phyloP scores from a whole-genome alignment of 129 eudicot species.

The Lonicera japonica region DNA sequence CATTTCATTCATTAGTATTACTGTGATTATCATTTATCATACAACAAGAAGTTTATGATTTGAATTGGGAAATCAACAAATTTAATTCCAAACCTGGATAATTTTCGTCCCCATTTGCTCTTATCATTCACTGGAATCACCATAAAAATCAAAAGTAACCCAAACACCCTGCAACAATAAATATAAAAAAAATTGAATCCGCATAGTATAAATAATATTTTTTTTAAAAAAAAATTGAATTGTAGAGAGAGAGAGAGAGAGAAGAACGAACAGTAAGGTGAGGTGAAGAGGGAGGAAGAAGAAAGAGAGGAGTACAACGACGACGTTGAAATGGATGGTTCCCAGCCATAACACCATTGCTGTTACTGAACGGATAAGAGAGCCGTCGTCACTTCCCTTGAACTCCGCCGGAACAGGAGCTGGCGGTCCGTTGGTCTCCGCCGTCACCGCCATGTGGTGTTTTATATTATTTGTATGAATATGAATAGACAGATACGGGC shows the following conservation, averaged over 20 bases:
- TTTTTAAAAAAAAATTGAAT: too few relatives aligned
- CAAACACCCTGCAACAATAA: conserved; percentile 50
- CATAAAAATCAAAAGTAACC: conserved; percentile 53
- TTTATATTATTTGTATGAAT: too few relatives aligned
- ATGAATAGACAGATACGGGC: too few relatives aligned
- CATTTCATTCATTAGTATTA: conserved; percentile 5
- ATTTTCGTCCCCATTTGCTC: conserved; percentile 60
- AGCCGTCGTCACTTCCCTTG: conserved; percentile 22
- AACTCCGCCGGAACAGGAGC: conserved; percentile 26
- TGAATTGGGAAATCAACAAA: not conserved
- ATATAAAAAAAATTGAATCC: not conserved
- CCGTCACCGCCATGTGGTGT: too few relatives aligned
- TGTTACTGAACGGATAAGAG: conserved; percentile 31
- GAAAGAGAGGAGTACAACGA: conserved; percentile 42
- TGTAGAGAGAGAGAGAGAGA: not conserved
- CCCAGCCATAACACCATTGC: conserved; percentile 72
- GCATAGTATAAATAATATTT: not conserved
- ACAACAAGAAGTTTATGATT: conserved; percentile 1
- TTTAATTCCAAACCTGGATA: conserved; percentile 50
- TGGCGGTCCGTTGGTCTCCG: too few relatives aligned
- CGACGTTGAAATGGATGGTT: conserved; percentile 43
- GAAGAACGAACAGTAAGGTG: conserved; percentile 35
- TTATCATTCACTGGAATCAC: conserved; percentile 67
- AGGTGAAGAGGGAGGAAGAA: conserved; percentile 50
- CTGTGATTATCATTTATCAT: too few relatives aligned